Evolutionary conservation across 805 yeast genomes (phyloP).

Genomic region (Starmerella geochares): DNA sequence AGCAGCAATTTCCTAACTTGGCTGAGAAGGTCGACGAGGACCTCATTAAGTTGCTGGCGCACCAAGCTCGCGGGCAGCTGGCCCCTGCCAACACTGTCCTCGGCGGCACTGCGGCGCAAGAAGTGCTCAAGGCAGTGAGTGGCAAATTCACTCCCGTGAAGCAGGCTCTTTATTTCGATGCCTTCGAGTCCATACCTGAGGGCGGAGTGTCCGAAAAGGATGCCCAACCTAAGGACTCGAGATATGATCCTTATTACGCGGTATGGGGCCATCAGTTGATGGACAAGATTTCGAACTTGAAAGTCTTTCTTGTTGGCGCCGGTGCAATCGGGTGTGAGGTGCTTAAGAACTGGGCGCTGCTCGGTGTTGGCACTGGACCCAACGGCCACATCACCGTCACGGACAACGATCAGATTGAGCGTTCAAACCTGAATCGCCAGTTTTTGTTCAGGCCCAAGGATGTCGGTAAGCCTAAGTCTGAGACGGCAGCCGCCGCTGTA

Average conservation of each 20-base stretch:
- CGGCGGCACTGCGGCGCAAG: constrained; percentile 95
- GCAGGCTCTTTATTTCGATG: constrained; percentile 88
- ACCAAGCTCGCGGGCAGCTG: constrained; percentile 82
- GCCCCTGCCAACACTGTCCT: constrained; percentile 81
- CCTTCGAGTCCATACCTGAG: constrained; percentile 66
- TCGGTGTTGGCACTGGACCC: constrained; percentile 90
- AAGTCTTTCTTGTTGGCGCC: constrained; percentile 87
- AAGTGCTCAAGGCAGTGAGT: constrained; percentile 86
- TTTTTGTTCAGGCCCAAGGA: constrained; percentile 89
- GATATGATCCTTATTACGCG: constrained; percentile 93
- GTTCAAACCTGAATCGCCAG: constrained; percentile 92
- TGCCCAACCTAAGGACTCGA: constrained; percentile 62
- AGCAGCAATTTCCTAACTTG: constrained; percentile 47
- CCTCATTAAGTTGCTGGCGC: constrained; percentile 61
- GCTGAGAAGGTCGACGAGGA: constrained; percentile 54
- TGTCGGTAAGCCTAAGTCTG: constrained; percentile 85
- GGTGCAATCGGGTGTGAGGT: constrained; percentile 99
- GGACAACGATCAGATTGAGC: constrained; percentile 91
- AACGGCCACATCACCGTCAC: constrained; percentile 76
- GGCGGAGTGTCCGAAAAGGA: constrained; percentile 50
- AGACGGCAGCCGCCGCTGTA: constrained; percentile 80
- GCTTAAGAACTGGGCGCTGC: constrained; percentile 95
- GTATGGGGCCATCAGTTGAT: constrained; percentile 79
- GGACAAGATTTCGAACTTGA: constrained; percentile 59
- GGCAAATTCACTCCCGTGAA: constrained; percentile 91